These are phyloP conservation scores for Keithomyces neogunnii DNA, from an alignment of 2,329 filamentous ascomycete species.

Conservation along the genomic window DNA sequence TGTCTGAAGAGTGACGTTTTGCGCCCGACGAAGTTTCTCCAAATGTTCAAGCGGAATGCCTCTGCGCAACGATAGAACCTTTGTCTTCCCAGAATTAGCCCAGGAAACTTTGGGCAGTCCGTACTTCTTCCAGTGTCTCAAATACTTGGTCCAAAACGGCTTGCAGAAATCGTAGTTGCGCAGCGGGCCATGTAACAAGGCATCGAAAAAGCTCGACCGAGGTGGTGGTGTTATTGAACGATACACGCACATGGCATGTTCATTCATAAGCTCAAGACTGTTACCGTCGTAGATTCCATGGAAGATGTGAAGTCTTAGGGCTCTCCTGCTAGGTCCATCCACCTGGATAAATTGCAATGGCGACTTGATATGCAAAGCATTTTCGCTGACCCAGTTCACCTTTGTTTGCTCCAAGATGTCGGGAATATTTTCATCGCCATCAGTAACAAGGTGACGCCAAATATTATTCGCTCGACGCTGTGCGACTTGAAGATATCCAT, in stretches of 20 bases:
- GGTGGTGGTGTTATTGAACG: constrained; percentile 11
- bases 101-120: neutral
- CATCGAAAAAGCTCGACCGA: constrained; percentile 54
- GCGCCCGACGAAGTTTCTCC: constrained; percentile 41
- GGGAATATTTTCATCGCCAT: constrained; percentile 20
- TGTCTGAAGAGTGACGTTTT: constrained; percentile 72
- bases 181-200: constrained; percentile 63
- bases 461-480: constrained; percentile 32
- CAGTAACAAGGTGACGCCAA: constrained; percentile 32
- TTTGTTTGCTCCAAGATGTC: constrained; percentile 26
- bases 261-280: constrained; percentile 62
- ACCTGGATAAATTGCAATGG: constrained; percentile 46
- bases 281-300: constrained; percentile 83
- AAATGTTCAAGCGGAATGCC: constrained; percentile 33
- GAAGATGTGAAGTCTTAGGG: constrained; percentile 42
- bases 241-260: constrained; percentile 34
- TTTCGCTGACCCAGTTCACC: constrained; percentile 44
- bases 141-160: constrained; percentile 59
- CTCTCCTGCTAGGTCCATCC: constrained; percentile 6
- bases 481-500: constrained; percentile 70
- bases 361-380: constrained; percentile 35
- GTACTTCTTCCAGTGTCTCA: constrained; percentile 26
- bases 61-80: constrained; percentile 9
- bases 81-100: constrained; percentile 9
- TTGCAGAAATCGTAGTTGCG: constrained; percentile 29